These are phyloP conservation scores for Diddensiella transvaalensis DNA, from an alignment of 805 yeast species.

Conservation along the genomic window DNA sequence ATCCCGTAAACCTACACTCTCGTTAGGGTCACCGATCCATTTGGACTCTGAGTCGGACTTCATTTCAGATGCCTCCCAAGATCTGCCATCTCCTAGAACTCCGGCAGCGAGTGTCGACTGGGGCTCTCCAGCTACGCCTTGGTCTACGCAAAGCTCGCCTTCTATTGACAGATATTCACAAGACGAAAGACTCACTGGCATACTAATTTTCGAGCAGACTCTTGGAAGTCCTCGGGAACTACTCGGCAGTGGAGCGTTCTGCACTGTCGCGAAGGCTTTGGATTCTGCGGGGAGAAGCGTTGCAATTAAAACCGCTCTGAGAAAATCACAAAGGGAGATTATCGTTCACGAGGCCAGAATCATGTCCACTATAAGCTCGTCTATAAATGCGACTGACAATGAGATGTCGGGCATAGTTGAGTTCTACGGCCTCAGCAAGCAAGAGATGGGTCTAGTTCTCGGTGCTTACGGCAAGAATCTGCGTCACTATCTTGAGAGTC, in stretches of 20 bases:
- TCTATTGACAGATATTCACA: background rate
- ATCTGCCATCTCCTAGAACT: too few species aligned
- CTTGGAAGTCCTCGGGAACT: background rate
- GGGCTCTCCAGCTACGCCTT: background rate
- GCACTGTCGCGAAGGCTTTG: conserved; percentile 11
- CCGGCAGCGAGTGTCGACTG: too few species aligned
- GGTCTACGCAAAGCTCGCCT: background rate
- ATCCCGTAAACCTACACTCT: too few species aligned
- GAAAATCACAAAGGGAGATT: conserved; percentile 3
- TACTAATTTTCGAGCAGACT: background rate
- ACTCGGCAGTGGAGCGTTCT: conserved; percentile 20
- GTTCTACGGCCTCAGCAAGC: conserved; percentile 14
- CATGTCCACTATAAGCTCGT: conserved; percentile 3
- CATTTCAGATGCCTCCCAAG: too few species aligned
- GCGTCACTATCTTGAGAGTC: background rate
- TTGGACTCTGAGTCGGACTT: too few species aligned
- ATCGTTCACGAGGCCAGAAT: conserved; percentile 18
- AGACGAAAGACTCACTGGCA: background rate
- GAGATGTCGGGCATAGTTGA: conserved; percentile 8
- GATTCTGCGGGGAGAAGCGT: conserved; percentile 3
- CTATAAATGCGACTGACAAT: background rate
- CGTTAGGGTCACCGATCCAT: too few species aligned
- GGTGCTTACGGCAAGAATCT: conserved; percentile 19
- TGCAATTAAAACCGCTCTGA: conserved; percentile 19
- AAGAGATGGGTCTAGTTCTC: conserved; percentile 20